Evolutionary conservation across 2,329 filamentous ascomycete genomes (phyloP).

Genomic region (Emericellopsis cladophorae): DNA sequence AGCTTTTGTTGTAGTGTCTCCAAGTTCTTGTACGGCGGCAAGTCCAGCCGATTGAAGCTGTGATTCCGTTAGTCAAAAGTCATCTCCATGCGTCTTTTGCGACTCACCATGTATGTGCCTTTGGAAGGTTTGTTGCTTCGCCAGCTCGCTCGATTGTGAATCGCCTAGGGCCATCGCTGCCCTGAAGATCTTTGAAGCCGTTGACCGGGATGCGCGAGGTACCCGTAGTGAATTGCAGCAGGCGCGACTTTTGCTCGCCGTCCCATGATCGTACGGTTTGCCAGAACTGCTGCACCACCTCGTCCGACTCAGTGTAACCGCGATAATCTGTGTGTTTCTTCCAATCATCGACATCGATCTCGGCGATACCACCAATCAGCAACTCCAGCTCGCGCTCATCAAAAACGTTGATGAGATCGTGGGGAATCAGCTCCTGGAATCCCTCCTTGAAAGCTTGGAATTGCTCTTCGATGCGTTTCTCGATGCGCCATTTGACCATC

Average conservation of each 20-base stretch:
- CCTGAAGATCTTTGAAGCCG: constrained; percentile 97
- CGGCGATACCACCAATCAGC: constrained; percentile 96
- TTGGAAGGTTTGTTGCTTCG: constrained; percentile 79
- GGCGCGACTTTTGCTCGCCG: constrained; percentile 91
- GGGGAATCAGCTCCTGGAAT: constrained; percentile 94
- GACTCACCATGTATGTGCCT: constrained; percentile 92
- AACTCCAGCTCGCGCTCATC: constrained; percentile 95
- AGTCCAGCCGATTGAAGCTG: constrained; percentile 93
- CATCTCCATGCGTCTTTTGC: too few species aligned
- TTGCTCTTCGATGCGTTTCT: constrained; percentile 95
- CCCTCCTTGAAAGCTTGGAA: constrained; percentile 96
- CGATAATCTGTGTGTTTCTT: constrained; percentile 99
- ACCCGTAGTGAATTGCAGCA: constrained; percentile 93
- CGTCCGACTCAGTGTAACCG: constrained; percentile 93
- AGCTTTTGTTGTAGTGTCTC: constrained; percentile 81
- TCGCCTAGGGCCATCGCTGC: constrained; percentile 83
- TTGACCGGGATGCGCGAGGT: constrained; percentile 98
- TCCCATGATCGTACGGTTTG: constrained; percentile 95
- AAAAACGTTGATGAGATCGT: constrained; percentile 95
- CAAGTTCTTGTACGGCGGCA: constrained; percentile 83
- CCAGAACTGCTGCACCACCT: constrained; percentile 98
- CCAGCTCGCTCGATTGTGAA: constrained; percentile 99
- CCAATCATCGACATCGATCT: constrained; percentile 99
- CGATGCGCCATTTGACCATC: constrained; percentile 98
- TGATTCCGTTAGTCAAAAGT: constrained; percentile 9